Base-by-base conservation (phyloP, 2,329 filamentous ascomycete species). In the Epichloe glyceriae region DNA sequence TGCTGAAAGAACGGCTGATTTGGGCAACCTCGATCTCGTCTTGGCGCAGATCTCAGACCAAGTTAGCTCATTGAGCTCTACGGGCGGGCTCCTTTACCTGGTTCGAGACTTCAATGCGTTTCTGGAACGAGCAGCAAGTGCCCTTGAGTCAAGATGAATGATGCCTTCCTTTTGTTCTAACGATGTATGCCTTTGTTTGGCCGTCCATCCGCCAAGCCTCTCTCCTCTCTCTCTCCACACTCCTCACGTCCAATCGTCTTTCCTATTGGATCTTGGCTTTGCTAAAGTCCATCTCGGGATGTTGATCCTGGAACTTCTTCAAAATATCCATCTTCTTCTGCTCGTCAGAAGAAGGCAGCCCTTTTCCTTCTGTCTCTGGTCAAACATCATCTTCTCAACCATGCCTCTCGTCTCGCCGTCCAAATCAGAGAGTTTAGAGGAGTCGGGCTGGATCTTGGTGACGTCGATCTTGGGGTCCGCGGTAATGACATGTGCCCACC, bases 381-480 rank as follows among this genome's bases (percentile, higher is more conserved):
- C 93, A 62, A 79, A 98, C 93, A 98, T 98, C 93, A 98, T 98
- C 80, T 98, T 98, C 81, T 98, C 93, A 43, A 98, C 93, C 91
- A 98, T 97, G 53, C 83, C 80, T 56, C 93, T 80, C 50, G 93
- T 98, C 75, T 95, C 86, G 54, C 93, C 93, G 64, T 97, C 91
- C 58, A 98, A 74, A 67, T 98, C 93, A 52, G 86, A 83, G 62
- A 98, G 75, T 68, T 89, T 95, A 64, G 85, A 90, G 65, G 85
- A 90, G 71, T 97, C 93, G 20, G 93, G 93, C 65, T 83, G 80
- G 69, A 98, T 97, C 74, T 95, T 96, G 61, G 84, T 83, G 37
- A 94, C 88, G 71, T 98, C 93, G 69, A 98, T 95, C 70, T 85
- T 86, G 56, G 93, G 93, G 4, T 90, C 91, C 6, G 73, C 70